Evolutionary conservation across 192 early-diverging fungal species (phyloP), one percentile per base, ranked within the genome.

Genomic region (Gamsiella multidivaricata): DNA sequence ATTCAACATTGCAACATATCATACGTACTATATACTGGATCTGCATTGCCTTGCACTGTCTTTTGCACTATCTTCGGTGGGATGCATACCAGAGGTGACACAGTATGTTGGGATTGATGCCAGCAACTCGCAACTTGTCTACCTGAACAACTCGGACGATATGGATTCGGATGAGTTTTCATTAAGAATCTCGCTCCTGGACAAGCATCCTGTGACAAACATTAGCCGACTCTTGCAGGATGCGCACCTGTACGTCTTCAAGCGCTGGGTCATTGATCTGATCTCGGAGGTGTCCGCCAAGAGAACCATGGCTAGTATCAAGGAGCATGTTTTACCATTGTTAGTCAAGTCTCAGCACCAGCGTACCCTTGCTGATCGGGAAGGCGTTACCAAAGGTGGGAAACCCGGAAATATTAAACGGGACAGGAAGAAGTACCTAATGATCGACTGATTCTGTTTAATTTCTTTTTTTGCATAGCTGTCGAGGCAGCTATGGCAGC

Each of bases 221-320:
- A 69, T 99, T 33, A 88, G 91, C 54, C 91, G 93, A 47, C 87
- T 92, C 45, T 85, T 98, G 65, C 89, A 93, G 61, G 95, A 97
- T 80, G 92, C 93, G 8, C 98, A 98, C 66, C 57, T 97, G 23
- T 99, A 98, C 65, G 88, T 98, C 14, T 93, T 97, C 80, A 93
- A 95, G 64, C 84, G 86, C 33, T 99, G 98, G 98, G 91, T 99
- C 2, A 76, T 97, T 54, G 95, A 98, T 79, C 76, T 94, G 57
- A 70, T 97, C 14, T 41, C 60, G 7, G 74, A 62, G 23, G 72
- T 83, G 10, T 81, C 75, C 15, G 80, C 84, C 71, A 84, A 93
- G 73, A 86, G 87, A 17, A 82, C 83, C 17, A 86, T 93, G 32
- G 78, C 84, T n/a, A 93, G 93, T 70, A 80, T 98, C 15, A 88